Evolutionary conservation across 2,329 filamentous ascomycete species (phyloP), one percentile per base, ranked within the genome.

Genomic region (Trichoderma sp.): DNA sequence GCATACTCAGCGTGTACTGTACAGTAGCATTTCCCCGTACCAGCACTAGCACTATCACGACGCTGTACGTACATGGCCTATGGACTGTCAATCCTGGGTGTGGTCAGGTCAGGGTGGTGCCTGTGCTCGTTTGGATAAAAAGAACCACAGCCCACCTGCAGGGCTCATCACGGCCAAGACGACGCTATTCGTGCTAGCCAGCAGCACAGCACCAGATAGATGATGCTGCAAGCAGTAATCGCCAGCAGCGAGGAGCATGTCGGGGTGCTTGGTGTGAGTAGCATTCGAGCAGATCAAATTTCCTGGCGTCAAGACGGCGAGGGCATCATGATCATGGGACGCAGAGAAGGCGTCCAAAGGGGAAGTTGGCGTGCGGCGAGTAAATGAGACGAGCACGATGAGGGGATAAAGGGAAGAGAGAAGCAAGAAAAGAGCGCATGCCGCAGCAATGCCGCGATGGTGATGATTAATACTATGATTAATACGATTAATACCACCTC

Each of bases 111-210:
- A 65, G 50, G 25, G 4, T 29, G 63, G 35, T 65, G 52, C 52
- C 63, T 57, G 63, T 65, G 50, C 63, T 65, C 63, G 52, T 57
- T 57, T 56, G 63, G 63, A 65, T 57, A 65, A 57, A 57, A 35
- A 45, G 29, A 25, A 35, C 52, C 52, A 48, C 34, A 48, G 50
- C 63, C 63, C 63, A 65, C n/a, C n/a, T 35, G 19, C 63, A 65
- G 34, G 50, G 37, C 29, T 56, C 53, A 42, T 48, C 63, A 64
- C 34, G 13, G 27, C 25, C 25, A 27, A 35, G 34, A 57, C 32
- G 50, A 25, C 48, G 35, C 48, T 27, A 15, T 12, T 48, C 10
- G 19, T 45, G 39, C 39, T 45, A n/a, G 39, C 39, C n/a, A 45
- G 15, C 39, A 45, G 39, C 39, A 45, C 39, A 9, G n/a, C 9